phyloP scores from a whole-genome alignment of 2,329 filamentous ascomycete genomes.

The Fusarium goolgardi region DNA sequence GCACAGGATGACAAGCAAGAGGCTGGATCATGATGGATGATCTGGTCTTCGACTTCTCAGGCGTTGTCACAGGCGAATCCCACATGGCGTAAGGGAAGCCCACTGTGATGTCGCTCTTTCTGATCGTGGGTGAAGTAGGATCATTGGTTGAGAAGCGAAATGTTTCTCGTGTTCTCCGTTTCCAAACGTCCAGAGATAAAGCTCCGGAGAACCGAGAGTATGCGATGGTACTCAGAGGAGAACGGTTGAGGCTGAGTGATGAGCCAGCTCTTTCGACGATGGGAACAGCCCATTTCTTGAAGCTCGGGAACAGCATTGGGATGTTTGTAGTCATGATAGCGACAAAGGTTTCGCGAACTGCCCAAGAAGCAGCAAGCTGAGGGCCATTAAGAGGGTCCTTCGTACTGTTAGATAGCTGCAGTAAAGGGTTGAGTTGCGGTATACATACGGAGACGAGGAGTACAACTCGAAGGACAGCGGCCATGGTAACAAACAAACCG shows the following conservation, averaged over 20 bases:
- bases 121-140: constrained; percentile 26
- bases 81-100: constrained; percentile 35
- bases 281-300: constrained; percentile 52
- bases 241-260: constrained; percentile 38
- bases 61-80: constrained; percentile 3
- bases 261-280: constrained; percentile 41
- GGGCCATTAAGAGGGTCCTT: constrained; percentile 57
- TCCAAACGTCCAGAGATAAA: constrained; percentile 37
- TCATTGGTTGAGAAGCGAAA: constrained; percentile 26
- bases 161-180: constrained; percentile 36
- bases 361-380: constrained; percentile 57
- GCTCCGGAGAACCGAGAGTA: constrained; percentile 36
- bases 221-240: constrained; percentile 21
- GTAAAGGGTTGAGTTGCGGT: neutral
- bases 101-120: constrained; percentile 43
- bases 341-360: constrained; percentile 58
- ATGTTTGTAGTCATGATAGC: constrained; percentile 59
- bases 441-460: constrained; percentile 46
- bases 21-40: neutral
- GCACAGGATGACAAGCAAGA: neutral
- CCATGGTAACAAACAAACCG: constrained; percentile 56
- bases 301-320: constrained; percentile 59
- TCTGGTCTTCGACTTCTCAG: constrained; percentile 1
- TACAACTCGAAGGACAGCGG: constrained; percentile 52
- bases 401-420: neutral